A percentile compares a stretch with the other conserved stretches of the same genome.
Evolutionary conservation across 2,329 filamentous ascomycete species (phyloP).

Genomic region (Fusarium sp.): DNA sequence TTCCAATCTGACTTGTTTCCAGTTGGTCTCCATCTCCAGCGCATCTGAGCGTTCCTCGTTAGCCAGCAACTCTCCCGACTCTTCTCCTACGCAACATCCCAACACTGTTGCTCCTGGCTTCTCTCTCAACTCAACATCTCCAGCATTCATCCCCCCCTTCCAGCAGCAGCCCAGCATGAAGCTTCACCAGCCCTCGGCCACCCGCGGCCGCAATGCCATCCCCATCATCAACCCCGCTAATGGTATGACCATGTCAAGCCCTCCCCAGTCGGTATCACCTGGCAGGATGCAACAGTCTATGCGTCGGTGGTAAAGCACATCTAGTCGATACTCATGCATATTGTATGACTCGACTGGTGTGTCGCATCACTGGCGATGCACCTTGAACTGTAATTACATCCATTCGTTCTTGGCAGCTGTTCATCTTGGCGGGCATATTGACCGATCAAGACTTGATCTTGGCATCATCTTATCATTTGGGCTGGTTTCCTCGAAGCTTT

Average conservation of each 20-base stretch:
- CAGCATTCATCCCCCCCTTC: conserved; percentile 77
- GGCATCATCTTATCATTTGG: conserved; percentile 61
- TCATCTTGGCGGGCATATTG: conserved; percentile 67
- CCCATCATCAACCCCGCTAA: conserved; percentile 98
- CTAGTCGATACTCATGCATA: conserved; percentile 52
- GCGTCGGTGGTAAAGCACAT: conserved; percentile 67
- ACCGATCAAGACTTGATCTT: conserved; percentile 53
- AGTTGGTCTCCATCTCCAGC: conserved; percentile 94
- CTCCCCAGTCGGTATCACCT: conserved; percentile 80
- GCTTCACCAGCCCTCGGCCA: conserved; percentile 90
- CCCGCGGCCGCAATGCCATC: conserved; percentile 93
- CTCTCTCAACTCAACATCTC: conserved; percentile 78
- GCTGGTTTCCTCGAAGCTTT: conserved; percentile 58
- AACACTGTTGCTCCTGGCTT: conserved; percentile 84
- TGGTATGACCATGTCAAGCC: conserved; percentile 89
- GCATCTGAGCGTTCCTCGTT: conserved; percentile 95
- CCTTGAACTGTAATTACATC: conserved; percentile 55
- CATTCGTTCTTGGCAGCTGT: conserved; percentile 61
- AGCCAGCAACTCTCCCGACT: conserved; percentile 93
- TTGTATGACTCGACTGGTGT: conserved; percentile 53
- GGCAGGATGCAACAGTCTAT: conserved; percentile 72
- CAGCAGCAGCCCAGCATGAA: conserved; percentile 80
- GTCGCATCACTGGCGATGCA: conserved; percentile 57
- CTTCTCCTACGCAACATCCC: conserved; percentile 91
- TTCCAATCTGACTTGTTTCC: conserved; percentile 55